A percentile compares a stretch with the other conserved stretches of the same genome.
Conservation (phyloP, 2,329 filamentous ascomycete species). For the Emericellopsis cladophorae region DNA sequence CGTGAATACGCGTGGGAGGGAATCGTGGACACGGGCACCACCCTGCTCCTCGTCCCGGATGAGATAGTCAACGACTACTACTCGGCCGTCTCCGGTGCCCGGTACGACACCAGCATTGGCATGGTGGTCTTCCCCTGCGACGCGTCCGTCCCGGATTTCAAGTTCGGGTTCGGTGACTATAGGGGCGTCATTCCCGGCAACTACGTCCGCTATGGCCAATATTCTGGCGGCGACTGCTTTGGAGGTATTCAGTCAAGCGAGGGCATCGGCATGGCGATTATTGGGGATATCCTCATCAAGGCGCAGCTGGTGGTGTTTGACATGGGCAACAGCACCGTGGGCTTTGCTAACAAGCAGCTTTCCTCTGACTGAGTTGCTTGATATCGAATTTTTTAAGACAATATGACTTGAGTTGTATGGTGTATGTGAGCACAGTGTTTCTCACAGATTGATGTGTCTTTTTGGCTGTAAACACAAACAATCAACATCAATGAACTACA, state of each 20-base stretch:
- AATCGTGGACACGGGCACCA: conserved; percentile 62
- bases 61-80: conserved; percentile 47
- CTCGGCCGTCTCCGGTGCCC: conserved; percentile 36
- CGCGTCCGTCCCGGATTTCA: conserved; percentile 30
- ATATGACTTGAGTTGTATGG: no score
- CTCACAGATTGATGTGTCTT: no score
- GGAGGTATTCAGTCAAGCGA: conserved; percentile 23
- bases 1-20: conserved; percentile 24
- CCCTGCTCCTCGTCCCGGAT: conserved; percentile 46
- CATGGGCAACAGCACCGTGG: conserved; percentile 15
- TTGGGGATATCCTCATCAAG: conserved; percentile 29
- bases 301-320: conserved; percentile 30
- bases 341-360: conserved; percentile 24
- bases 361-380: no score
- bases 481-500: no score
- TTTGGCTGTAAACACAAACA: no score
- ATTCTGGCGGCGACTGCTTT: conserved; percentile 15
- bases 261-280: conserved; percentile 21
- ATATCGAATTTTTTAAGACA: no score
- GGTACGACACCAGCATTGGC: conserved; percentile 28
- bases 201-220: conserved; percentile 23
- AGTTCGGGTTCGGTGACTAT: conserved; percentile 19
- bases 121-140: conserved; percentile 48
- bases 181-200: conserved; percentile 19
- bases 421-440: no score